Evolutionary conservation across 345 rosid species (phyloP).

Genomic region (Rhizophora apiculata): DNA sequence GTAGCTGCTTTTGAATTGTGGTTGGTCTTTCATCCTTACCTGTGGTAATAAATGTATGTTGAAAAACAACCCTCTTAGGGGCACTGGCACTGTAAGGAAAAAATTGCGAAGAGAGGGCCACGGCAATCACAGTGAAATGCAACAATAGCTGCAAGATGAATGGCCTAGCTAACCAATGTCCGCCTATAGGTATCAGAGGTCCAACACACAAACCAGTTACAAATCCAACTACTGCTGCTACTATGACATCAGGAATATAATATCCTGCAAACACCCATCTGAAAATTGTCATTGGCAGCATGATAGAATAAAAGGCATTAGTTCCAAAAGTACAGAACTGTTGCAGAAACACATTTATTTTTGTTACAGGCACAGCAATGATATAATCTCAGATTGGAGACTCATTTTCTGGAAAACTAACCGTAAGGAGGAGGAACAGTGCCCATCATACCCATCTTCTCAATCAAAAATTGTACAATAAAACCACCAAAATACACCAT

Average conservation of each 20-base stretch:
- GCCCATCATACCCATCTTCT: constrained; percentile 99
- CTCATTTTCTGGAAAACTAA: constrained; percentile 41
- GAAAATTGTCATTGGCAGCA: not conserved
- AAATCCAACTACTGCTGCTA: constrained; percentile 66
- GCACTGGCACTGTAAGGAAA: constrained; percentile 89
- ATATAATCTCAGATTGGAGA: not conserved
- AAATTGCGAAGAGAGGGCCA: constrained; percentile 84
- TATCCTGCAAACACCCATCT: constrained; percentile 54
- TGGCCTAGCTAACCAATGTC: constrained; percentile 74
- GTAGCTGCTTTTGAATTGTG: constrained; percentile 1
- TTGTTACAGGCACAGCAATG: too few relatives aligned
- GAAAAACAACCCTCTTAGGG: constrained; percentile 86
- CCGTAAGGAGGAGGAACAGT: constrained; percentile 86
- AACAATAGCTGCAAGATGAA: constrained; percentile 65
- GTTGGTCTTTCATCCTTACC: constrained; percentile 46
- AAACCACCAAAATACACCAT: constrained; percentile 76
- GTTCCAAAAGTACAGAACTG: not conserved
- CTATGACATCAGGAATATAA: constrained; percentile 63
- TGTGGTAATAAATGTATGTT: constrained; percentile 63
- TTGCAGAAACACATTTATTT: too few relatives aligned
- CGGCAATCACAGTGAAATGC: constrained; percentile 59
- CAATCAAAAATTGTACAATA: constrained; percentile 70
- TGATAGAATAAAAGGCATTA: not conserved
- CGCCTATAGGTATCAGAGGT: constrained; percentile 72
- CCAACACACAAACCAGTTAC: constrained; percentile 81